phyloP scores from a whole-genome alignment of 1,284 basidiomycete genomes.

The Waitea zeae region DNA sequence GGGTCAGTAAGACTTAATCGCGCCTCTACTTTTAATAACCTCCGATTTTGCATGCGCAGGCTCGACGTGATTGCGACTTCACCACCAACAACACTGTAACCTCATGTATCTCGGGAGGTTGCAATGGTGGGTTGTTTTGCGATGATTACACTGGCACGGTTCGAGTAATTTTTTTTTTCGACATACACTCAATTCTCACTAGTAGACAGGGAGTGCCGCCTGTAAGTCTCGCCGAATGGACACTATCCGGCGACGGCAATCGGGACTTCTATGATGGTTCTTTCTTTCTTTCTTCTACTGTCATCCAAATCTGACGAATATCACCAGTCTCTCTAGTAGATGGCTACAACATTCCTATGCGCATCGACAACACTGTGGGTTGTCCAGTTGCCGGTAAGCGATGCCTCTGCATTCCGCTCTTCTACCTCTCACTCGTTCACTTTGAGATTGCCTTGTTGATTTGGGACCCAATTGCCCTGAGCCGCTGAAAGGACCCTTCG shows the following conservation, averaged over 20 bases:
- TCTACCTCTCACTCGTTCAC: neutral
- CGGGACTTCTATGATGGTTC: conserved; percentile 26
- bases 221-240: conserved; percentile 26
- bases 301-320: too few relatives aligned
- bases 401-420: too few relatives aligned
- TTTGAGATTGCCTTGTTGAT: conserved; percentile 13
- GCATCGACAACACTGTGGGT: conserved; percentile 13
- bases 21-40: neutral
- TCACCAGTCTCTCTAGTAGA: conserved; percentile 8
- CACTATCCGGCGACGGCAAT: conserved; percentile 14
- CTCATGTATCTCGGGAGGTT: conserved; percentile 11
- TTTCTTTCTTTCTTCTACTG: too few relatives aligned
- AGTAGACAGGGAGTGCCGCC: conserved; percentile 23
- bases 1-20: conserved; percentile 9
- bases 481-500: conserved; percentile 30
- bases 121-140: conserved; percentile 11
- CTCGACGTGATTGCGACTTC: conserved; percentile 22
- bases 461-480: conserved; percentile 20
- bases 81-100: conserved; percentile 12
- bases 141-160: conserved; percentile 10
- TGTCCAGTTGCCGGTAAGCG: conserved; percentile 14
- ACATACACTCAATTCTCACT: neutral
- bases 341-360: conserved; percentile 15
- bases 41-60: conserved; percentile 8
- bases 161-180: conserved; percentile 1